Evolutionary conservation across 129 eudicot genomes (phyloP).

Genomic region (Escallonia herrerae): DNA sequence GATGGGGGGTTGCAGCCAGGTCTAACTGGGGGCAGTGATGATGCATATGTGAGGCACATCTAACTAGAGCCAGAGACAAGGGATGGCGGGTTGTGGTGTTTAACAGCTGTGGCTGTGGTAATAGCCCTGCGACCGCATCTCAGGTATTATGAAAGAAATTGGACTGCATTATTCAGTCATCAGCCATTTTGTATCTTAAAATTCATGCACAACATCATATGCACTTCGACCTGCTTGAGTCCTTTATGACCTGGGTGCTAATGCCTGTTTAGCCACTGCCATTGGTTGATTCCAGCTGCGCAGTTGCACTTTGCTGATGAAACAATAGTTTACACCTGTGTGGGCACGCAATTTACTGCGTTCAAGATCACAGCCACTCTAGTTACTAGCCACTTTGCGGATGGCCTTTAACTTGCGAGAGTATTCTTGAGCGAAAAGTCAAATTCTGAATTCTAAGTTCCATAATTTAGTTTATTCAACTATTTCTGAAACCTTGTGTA

Average conservation of each 20-base stretch:
- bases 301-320: no score
- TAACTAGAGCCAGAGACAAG: conserved; percentile 52
- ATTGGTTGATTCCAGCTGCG: no score
- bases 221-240: no score
- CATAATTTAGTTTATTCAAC: not conserved
- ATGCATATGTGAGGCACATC: conserved; percentile 74
- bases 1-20: conserved; percentile 74
- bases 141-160: conserved; percentile 39
- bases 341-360: no score
- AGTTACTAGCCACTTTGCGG: no score
- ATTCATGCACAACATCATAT: no score
- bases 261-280: no score
- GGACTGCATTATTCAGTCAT: no score
- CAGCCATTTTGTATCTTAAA: no score
- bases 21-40: conserved; percentile 87
- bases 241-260: no score
- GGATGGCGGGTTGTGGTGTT: conserved; percentile 94
- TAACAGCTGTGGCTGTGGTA: conserved; percentile 90
- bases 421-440: not conserved
- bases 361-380: no score
- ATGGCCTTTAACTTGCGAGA: not conserved
- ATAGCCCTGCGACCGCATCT: conserved; percentile 83
- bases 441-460: not conserved
- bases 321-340: no score
- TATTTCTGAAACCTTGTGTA: not conserved